Base-by-base conservation (phyloP, 768 basidiomycete species). In the Ramaria sp. region DNA sequence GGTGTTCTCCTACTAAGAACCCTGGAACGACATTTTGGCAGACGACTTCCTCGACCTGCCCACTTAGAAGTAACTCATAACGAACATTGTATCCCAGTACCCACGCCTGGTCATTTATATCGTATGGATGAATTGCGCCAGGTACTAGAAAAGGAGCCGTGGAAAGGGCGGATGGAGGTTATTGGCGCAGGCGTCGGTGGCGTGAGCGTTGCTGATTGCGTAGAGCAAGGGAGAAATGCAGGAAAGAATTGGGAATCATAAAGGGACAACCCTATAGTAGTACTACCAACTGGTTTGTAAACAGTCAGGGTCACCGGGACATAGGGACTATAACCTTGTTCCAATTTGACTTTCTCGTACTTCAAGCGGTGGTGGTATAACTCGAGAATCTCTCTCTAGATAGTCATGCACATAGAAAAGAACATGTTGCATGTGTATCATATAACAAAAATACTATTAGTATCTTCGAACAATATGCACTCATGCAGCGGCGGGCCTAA, bases 101-200 rank as follows among this genome's bases (percentile, higher is more conserved):
- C 81, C 51, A 63, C 71, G 1, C 78, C 84, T 0, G 90, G 89
- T 0, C 93, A 96, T 64, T 63, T 79, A 9, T 70, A 75, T 16
- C 73, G 90, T 9, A 80, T 95, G 75, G 63, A 65, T 24, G 79
- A 85, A 60, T 62, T 94, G 36, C 68, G 70, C 53, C 58, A 58
- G 1, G 71, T 69, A 9, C 64, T 88, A 45, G 50, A 52, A 1
- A 66, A 60, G 57, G 64, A 55, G 61, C 69, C 57, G 66, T 81
- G 79, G 74, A 65, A 63, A 59, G 70, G 67, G 1, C 60, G 60
- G 47, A 59, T 92, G 64, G 79, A 81, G 52, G 72, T 92, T 2
- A 68, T 87, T 6, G 93, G 93, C n/a, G 86, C 88, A 10, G 88
- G 89, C 1, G 85, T 91, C 30, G 81, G 81, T 0, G 92, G 92